These are phyloP conservation scores for Skeletonema grethae DNA, from an alignment of 108 stramenopile genomes.

Conservation along the genomic window DNA sequence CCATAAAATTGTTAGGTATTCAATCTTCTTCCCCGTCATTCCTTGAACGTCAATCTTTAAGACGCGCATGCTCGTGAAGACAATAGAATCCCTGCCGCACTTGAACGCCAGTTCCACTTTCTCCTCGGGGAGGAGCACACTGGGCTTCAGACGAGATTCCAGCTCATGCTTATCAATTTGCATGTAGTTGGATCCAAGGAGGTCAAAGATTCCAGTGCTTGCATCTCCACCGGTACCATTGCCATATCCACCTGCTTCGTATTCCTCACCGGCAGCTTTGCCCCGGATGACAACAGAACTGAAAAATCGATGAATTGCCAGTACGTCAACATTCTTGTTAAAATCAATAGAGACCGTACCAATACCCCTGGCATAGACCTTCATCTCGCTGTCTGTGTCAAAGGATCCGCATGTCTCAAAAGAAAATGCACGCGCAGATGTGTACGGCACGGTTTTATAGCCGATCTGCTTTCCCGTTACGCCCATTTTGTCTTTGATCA, in stretches of 20 bases:
- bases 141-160: constrained; percentile 36
- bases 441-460: constrained; percentile 47
- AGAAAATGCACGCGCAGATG: constrained; percentile 46
- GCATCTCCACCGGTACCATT: constrained; percentile 15
- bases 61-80: constrained; percentile 41
- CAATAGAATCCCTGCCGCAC: constrained; percentile 51
- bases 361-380: constrained; percentile 39
- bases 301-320: constrained; percentile 47
- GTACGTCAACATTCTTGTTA: constrained; percentile 35
- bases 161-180: constrained; percentile 35
- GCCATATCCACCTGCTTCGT: constrained; percentile 5
- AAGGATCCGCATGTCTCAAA: constrained; percentile 52
- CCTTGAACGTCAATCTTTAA: constrained; percentile 57
- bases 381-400: constrained; percentile 46
- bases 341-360: constrained; percentile 44
- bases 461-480: constrained; percentile 55
- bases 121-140: constrained; percentile 43
- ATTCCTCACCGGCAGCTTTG: constrained; percentile 32
- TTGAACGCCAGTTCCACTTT: constrained; percentile 58
- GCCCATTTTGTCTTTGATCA: constrained; percentile 62
- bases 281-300: constrained; percentile 34
- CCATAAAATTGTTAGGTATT: constrained; percentile 63
- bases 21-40: constrained; percentile 46
- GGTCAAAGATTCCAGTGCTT: constrained; percentile 45
- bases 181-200: constrained; percentile 51